phyloP scores from a whole-genome alignment of 768 basidiomycete genomes.

The Leccinellum albellum region DNA sequence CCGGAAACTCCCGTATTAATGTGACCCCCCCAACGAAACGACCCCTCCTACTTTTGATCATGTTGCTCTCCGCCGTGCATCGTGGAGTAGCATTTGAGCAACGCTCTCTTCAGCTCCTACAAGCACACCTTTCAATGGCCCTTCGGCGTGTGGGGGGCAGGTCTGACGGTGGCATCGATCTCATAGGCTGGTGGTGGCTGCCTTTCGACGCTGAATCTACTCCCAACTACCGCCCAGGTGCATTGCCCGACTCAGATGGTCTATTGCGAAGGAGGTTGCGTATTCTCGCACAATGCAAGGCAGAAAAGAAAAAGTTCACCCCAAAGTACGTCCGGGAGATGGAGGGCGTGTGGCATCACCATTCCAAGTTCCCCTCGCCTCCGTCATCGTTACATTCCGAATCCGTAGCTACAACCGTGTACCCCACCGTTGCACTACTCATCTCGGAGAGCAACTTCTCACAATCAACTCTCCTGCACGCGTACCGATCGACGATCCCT shows the following conservation, averaged over 20 bases:
- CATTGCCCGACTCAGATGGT: conserved; percentile 15
- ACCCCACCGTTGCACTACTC: conserved; percentile 58
- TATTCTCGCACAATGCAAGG: conserved; percentile 88
- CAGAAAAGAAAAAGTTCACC: conserved; percentile 75
- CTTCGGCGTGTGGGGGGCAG: conserved; percentile 77
- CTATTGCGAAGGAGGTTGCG: conserved; percentile 53
- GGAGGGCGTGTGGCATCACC: conserved; percentile 75
- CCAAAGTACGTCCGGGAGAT: conserved; percentile 84
- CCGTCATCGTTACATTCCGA: neutral
- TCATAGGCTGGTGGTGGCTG: conserved; percentile 93
- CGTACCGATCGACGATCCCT: conserved; percentile 71
- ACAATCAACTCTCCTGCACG: conserved; percentile 60
- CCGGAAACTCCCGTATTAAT: conserved; percentile 17
- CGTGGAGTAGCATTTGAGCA: conserved; percentile 75
- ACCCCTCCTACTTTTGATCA: conserved; percentile 13
- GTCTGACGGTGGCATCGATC: conserved; percentile 86
- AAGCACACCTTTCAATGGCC: conserved; percentile 71
- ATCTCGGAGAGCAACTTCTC: conserved; percentile 83
- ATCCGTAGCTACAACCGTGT: neutral
- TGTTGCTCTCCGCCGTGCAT: conserved; percentile 49
- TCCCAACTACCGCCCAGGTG: neutral
- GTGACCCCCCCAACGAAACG: conserved; percentile 16
- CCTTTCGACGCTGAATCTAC: conserved; percentile 34
- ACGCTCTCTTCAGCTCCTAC: conserved; percentile 58
- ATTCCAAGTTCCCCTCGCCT: neutral